These are phyloP conservation scores for Ophiostoma ulmi DNA, from an alignment of 2,329 filamentous ascomycete species.

Conservation along the genomic window DNA sequence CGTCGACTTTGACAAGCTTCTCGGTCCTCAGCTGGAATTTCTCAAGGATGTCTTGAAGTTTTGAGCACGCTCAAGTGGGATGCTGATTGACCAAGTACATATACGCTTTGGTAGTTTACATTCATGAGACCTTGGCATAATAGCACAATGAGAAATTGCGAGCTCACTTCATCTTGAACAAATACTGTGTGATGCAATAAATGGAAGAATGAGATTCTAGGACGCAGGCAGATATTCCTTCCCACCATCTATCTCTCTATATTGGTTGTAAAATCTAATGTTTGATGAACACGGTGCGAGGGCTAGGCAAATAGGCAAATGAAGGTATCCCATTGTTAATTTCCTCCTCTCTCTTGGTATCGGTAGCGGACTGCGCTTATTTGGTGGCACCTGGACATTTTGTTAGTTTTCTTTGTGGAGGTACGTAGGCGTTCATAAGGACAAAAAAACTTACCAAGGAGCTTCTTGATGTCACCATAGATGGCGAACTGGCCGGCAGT, in stretches of 20 bases:
- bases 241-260: not conserved
- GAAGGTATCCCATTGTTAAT: not conserved
- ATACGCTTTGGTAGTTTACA: too few species aligned
- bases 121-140: not conserved
- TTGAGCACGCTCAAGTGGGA: not conserved
- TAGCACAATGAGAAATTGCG: not conserved
- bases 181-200: not conserved
- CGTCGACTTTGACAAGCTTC: not conserved
- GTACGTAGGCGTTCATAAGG: too few species aligned
- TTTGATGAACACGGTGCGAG: not conserved
- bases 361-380: not conserved
- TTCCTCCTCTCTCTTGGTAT: not conserved
- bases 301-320: not conserved
- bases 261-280: not conserved
- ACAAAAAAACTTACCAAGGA: not conserved
- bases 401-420: not conserved
- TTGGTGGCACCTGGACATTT: not conserved
- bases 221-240: not conserved
- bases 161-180: not conserved
- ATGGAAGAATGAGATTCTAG: not conserved
- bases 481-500: conserved; percentile 77
- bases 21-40: not conserved
- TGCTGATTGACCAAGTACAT: not conserved
- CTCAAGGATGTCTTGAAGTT: not conserved
- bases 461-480: conserved; percentile 48